Evolutionary conservation across 2,329 filamentous ascomycete genomes (phyloP).

Genomic region (Curvularia verruculosa): DNA sequence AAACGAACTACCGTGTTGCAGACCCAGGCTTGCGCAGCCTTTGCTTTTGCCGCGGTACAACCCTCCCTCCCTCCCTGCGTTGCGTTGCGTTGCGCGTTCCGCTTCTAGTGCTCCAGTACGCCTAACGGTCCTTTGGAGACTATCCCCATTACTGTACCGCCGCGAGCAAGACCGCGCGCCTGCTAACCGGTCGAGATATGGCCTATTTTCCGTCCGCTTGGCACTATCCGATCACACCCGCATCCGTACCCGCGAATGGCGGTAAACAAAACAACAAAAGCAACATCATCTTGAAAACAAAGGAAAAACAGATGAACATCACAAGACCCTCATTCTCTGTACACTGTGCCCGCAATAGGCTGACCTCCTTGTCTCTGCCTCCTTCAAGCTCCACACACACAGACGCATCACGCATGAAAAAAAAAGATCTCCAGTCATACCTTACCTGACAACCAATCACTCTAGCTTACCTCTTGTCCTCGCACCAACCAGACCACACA

Average conservation of each 20-base stretch:
- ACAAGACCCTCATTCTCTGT: background rate
- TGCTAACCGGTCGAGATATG: background rate
- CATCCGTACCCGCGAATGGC: background rate
- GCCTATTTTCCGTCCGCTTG: background rate
- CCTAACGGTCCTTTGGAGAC: background rate
- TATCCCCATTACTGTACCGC: background rate
- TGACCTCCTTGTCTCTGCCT: background rate
- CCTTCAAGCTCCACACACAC: background rate
- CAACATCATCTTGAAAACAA: too few species aligned
- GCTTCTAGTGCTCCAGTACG: background rate
- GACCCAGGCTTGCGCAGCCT: constrained; percentile 12
- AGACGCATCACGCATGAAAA: background rate
- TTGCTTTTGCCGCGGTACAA: constrained; percentile 5
- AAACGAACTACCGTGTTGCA: constrained; percentile 16
- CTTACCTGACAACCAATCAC: background rate
- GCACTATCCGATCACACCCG: background rate
- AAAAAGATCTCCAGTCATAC: background rate
- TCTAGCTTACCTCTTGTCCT: background rate
- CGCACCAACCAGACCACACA: background rate
- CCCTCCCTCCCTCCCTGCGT: background rate
- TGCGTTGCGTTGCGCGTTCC: constrained; percentile 1
- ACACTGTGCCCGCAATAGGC: background rate
- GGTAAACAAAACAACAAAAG: background rate
- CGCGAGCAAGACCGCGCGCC: background rate
- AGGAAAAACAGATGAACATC: background rate